Base-by-base conservation (phyloP, 2,329 filamentous ascomycete genomes). In the Zymoseptoria crescenta region DNA sequence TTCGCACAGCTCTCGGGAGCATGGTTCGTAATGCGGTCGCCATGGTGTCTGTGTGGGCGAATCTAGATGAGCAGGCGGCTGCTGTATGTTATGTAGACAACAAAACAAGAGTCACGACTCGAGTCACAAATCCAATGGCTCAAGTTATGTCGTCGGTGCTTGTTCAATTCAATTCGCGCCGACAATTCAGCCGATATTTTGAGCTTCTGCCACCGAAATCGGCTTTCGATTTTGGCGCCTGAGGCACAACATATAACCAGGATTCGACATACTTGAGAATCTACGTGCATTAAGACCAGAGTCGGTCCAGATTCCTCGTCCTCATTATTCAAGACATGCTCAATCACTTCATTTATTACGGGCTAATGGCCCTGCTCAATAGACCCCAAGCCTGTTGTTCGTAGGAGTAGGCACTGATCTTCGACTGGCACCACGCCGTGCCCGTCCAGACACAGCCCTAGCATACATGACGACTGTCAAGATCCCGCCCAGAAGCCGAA, bases 1-100 rank as follows among this genome's bases (percentile, higher is more conserved):
- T 53, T 20, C 56, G 55, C 53, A 53, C 49, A 21, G 21, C 49
- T 49, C 57, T 52, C 10, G 61, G 58, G 50, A 64, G 56, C 29
- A 66, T 49, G 24, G 59, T 63, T 57, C 64, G 62, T 48, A 63
- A 53, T 51, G 61, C 61, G 20, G 59, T 51, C 20, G 62, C 60
- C 62, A 64, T 65, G 56, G 58, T 48, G 51, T 45, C 7, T 45
- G 35, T 45, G 35, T 13, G 20, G 29, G 29, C 10, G 21, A 5
- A 24, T 48, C 20, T 59, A 59, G 49, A 56, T 55, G 52, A 19
- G 28, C 52, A 13, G 29, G 28, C 13, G 20, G 45, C 35, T 45
- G 35, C 35, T 45, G n/a, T 45, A 16, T 45, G n/a, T 45, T 5
- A 16, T 7, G 35, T 45, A 45, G 35, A 45, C 13, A 16, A 45